phyloP scores from a whole-genome alignment of 345 rosid genomes.

The Brassica carinata region DNA sequence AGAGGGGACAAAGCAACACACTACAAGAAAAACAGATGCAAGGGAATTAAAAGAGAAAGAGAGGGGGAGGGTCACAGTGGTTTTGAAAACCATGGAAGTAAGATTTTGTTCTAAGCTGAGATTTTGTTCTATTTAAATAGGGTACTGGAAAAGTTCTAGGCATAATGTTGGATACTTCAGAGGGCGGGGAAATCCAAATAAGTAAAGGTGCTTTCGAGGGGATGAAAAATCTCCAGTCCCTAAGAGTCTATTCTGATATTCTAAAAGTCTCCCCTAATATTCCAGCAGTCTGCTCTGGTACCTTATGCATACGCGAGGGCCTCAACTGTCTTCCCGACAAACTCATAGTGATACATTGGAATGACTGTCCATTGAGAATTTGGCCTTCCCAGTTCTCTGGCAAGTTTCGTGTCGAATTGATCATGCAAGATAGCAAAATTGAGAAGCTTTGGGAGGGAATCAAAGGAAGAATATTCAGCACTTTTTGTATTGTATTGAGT shows the following conservation, averaged over 20 bases:
- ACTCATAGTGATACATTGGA: neutral
- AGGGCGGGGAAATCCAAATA: neutral
- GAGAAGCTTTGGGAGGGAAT: constrained; percentile 32
- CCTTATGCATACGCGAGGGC: neutral
- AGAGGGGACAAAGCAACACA: too few species aligned
- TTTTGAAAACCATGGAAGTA: too few species aligned
- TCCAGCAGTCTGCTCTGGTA: neutral
- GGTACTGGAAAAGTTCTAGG: neutral
- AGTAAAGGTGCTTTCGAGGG: neutral
- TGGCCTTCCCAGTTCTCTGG: constrained; percentile 15
- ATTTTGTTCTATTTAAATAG: neutral
- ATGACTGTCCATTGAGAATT: neutral
- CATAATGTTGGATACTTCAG: neutral
- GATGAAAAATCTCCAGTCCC: neutral
- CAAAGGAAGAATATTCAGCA: constrained; percentile 2
- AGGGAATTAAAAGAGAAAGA: too few species aligned
- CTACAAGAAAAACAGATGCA: too few species aligned
- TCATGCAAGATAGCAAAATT: neutral
- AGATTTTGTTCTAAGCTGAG: neutral
- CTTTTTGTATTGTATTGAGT: neutral
- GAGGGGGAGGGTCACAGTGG: too few species aligned
- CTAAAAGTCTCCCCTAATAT: too few species aligned
- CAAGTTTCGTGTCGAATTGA: constrained; percentile 21
- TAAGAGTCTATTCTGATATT: neutral
- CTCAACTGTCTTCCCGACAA: neutral